Evolutionary conservation across 192 early-diverging fungal species (phyloP), one percentile per base, ranked within the genome.

Genomic region (Coemansia sp.): DNA sequence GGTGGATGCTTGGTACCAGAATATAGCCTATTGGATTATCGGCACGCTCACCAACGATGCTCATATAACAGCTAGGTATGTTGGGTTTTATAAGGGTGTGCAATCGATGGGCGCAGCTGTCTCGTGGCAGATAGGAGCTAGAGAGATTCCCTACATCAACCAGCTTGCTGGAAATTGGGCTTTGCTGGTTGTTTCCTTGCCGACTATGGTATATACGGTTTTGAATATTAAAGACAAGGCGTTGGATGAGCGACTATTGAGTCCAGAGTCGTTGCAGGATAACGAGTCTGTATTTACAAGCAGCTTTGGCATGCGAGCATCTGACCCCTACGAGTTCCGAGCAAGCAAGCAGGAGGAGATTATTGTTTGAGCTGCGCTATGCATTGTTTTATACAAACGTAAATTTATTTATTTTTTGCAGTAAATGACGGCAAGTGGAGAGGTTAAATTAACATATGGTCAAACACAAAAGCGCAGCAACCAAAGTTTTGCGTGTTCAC

Each of bases 31-130:
- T 81, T 93, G 88, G 88, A 54, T 93, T 9, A 83, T 93, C 55
- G 91, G 91, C 24, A 81, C 91, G 9, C 72, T 90, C 55, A 87
- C 91, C 11, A 89, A 90, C 62, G 87, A 93, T 55, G 71, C 84
- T 10, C 77, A 77, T n/a, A 72, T 72, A 37, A 70, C 85, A 28
- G 81, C 87, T 9, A 71, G 85, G 35, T 87, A 83, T 55, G 78
- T 84, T 23, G 89, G 89, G 17, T 89, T 87, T 64, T 91, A 91
- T 83, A 93, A 93, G 78, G 84, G 83, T 36, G 76, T 88, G 11
- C 90, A 93, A 77, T 87, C 83, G 37, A 65, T 81, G 51, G 85
- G 80, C 11, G 81, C 73, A 27, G 89, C 84, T 27, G 67, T 87
- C 23, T 79, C 82, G 2, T 83, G 84, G 79, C 79, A 84, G 58